Evolutionary conservation across 164 flowering plant species (phyloP).

Genomic region (Nymphaea thermarum): DNA sequence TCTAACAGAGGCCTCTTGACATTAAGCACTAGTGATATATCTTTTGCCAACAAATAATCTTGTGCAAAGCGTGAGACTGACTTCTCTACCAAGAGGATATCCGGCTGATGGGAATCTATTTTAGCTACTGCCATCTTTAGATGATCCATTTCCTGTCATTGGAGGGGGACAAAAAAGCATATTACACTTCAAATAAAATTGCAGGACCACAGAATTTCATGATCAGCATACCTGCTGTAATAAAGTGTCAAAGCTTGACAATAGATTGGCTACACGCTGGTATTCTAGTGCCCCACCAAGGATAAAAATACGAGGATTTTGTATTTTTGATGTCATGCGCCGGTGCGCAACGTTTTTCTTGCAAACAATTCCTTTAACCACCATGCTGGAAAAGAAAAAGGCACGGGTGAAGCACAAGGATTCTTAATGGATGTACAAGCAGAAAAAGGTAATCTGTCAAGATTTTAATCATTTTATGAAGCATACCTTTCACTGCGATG

Average conservation of each 20-base stretch:
- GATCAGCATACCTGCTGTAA: slow-evolving; percentile 65
- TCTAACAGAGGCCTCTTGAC: slow-evolving; percentile 84
- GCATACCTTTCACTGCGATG: slow-evolving; percentile 61
- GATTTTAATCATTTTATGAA: not conserved
- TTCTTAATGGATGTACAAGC: no score
- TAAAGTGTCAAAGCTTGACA: slow-evolving; percentile 87
- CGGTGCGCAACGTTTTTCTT: slow-evolving; percentile 98
- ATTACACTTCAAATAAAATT: no score
- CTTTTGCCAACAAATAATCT: slow-evolving; percentile 78
- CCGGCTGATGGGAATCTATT: slow-evolving; percentile 72
- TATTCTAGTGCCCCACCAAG: slow-evolving; percentile 97
- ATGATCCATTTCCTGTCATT: slow-evolving; percentile 83
- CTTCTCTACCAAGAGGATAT: slow-evolving; percentile 87
- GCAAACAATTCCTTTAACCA: slow-evolving; percentile 88
- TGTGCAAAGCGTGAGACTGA: slow-evolving; percentile 92
- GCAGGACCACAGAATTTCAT: no score
- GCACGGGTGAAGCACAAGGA: no score
- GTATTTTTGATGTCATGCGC: slow-evolving; percentile 73
- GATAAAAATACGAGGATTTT: slow-evolving; percentile 64
- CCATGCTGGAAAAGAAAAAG: slow-evolving; percentile 30
- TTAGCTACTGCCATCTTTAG: slow-evolving; percentile 95
- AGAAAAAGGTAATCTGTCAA: not conserved
- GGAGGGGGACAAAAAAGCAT: not conserved
- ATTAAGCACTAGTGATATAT: slow-evolving; percentile 85
- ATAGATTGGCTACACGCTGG: slow-evolving; percentile 73